Conservation (phyloP, 192 early-diverging fungal species). For the Oehlia diaphana region DNA sequence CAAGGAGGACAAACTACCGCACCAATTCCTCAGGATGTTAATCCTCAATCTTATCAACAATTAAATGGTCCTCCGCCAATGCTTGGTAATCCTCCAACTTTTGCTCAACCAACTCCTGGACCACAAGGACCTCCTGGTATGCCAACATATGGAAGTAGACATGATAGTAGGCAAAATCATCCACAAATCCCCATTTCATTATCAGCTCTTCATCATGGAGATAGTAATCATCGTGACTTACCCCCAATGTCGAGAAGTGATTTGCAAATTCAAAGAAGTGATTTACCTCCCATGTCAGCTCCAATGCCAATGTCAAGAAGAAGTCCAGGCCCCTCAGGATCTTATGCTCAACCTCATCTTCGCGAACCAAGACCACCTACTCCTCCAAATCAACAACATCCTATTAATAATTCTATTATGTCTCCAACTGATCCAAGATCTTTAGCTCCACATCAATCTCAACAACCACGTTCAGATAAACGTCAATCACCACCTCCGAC, state of each 20-base stretch:
- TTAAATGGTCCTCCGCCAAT: constrained; percentile 15
- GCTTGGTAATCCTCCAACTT: constrained; percentile 25
- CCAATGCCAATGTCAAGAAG: neutral
- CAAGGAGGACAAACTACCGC: constrained; percentile 32
- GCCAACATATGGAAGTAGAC: constrained; percentile 16
- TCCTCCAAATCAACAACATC: constrained; percentile 24
- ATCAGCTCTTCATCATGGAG: constrained; percentile 10
- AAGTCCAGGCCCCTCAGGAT: constrained; percentile 14
- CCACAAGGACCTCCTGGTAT: constrained; percentile 26
- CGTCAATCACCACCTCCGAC: constrained; percentile 18
- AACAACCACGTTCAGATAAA: constrained; percentile 21
- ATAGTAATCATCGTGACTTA: constrained; percentile 16
- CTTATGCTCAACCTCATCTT: constrained; percentile 15
- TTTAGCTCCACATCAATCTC: constrained; percentile 13
- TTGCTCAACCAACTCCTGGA: constrained; percentile 21
- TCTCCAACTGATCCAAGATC: constrained; percentile 10
- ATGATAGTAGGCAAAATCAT: constrained; percentile 10
- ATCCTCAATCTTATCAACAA: constrained; percentile 29
- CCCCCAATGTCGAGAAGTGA: constrained; percentile 21
- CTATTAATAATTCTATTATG: constrained; percentile 10
- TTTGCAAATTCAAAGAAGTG: neutral
- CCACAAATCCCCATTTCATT: constrained; percentile 3
- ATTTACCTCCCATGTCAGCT: constrained; percentile 22
- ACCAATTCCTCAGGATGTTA: constrained; percentile 29
- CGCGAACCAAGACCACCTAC: constrained; percentile 7